Evolutionary conservation across 225 moss, liverwort and hornwort genomes (phyloP).

Genomic region (Bryoerythrophyllum caledonicum): DNA sequence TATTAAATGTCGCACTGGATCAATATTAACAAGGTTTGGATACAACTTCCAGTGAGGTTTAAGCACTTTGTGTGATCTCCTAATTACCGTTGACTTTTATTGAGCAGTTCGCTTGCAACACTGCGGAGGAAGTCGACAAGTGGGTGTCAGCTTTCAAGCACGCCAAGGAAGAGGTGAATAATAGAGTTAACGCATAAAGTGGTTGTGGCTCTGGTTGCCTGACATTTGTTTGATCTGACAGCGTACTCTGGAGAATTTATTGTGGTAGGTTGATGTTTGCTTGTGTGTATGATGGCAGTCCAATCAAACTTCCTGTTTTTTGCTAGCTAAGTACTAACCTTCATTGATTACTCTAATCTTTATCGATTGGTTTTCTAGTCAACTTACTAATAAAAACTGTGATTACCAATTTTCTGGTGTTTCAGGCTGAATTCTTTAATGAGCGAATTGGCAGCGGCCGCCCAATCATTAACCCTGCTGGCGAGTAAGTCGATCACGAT

Average conservation of each 20-base stretch:
- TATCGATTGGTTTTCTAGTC: background rate
- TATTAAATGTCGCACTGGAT: background rate
- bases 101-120: conserved; percentile 71
- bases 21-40: background rate
- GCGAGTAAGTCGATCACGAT: conserved; percentile 48
- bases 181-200: too few relatives aligned
- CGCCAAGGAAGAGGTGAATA: conserved; percentile 71
- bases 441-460: conserved; percentile 52
- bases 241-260: too few relatives aligned
- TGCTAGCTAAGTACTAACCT: too few relatives aligned
- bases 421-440: conserved; percentile 44
- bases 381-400: background rate
- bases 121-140: conserved; percentile 65
- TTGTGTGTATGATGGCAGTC: too few relatives aligned
- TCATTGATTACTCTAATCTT: too few relatives aligned
- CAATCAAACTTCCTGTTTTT: too few relatives aligned
- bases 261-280: too few relatives aligned
- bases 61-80: conserved; percentile 1
- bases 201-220: too few relatives aligned
- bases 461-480: conserved; percentile 54
- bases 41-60: background rate
- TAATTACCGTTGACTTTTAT: background rate
- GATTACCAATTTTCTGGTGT: background rate
- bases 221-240: too few relatives aligned
- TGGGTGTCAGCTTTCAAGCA: conserved; percentile 78